phyloP scores from a whole-genome alignment of 495 filamentous ascomycete species.

The Cladorrhinum samala region DNA sequence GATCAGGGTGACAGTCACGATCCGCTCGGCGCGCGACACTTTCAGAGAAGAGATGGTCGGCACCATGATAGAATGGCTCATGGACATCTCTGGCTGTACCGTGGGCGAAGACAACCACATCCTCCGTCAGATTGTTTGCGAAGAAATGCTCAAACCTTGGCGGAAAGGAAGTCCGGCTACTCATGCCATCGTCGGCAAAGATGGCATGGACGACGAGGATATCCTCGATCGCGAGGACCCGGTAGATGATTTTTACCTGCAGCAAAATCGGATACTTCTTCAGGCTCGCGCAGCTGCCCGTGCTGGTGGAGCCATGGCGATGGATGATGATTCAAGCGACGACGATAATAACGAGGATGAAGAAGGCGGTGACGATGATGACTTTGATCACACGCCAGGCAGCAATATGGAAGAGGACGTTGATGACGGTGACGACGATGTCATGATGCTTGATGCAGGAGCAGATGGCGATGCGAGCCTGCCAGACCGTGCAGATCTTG shows the following conservation, averaged over 20 bases:
- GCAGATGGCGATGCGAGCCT: conserved; percentile 29
- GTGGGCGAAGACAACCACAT: conserved; percentile 75
- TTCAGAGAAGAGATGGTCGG: conserved; percentile 98
- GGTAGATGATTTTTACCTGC: conserved; percentile 25
- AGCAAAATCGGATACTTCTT: conserved; percentile 25
- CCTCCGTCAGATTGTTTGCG: conserved; percentile 73
- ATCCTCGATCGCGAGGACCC: conserved; percentile 31
- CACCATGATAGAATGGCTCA: conserved; percentile 95
- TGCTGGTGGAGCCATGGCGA: conserved; percentile 45
- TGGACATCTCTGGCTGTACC: conserved; percentile 85
- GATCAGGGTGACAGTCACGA: conserved; percentile 93
- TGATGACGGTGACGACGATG: conserved; percentile 46
- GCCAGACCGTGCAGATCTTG: conserved; percentile 35
- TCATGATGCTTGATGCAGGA: conserved; percentile 41
- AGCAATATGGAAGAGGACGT: conserved; percentile 42
- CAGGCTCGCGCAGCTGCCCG: conserved; percentile 43
- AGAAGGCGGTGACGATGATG: conserved; percentile 51
- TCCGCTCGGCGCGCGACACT: conserved; percentile 86
- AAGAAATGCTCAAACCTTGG: conserved; percentile 86
- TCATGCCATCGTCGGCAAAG: conserved; percentile 75
- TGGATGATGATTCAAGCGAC: conserved; percentile 69
- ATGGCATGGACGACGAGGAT: conserved; percentile 88
- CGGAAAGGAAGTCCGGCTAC: conserved; percentile 75
- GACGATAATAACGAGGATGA: conserved; percentile 62
- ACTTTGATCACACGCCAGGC: conserved; percentile 27